Conservation (phyloP, 179 eudicot species). For the Gypsophila paniculata region DNA sequence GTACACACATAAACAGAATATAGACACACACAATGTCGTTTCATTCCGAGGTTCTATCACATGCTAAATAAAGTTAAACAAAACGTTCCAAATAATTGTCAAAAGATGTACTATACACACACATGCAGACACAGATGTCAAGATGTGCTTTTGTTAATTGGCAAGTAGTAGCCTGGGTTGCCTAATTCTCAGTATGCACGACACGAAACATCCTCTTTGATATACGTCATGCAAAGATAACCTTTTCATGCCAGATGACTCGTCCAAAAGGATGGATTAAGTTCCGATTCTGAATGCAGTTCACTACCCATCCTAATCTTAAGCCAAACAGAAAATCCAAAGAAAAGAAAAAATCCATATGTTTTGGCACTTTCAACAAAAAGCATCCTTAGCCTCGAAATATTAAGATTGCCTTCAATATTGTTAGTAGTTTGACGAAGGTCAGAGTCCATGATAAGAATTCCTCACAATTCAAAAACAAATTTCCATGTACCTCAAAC, state of each 20-base stretch:
- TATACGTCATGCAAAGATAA: background rate
- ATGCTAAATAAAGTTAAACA: background rate
- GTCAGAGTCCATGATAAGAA: conserved; percentile 1
- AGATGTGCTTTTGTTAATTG: background rate
- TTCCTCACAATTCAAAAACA: background rate
- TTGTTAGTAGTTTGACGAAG: background rate
- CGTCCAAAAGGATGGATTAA: too few relatives aligned
- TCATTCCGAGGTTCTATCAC: background rate
- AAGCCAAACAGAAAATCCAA: too few relatives aligned
- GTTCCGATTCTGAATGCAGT: too few relatives aligned
- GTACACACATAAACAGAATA: background rate
- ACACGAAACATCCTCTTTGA: background rate
- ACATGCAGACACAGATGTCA: background rate
- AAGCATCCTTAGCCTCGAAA: background rate
- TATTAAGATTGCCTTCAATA: background rate
- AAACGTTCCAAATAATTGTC: background rate
- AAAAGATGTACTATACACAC: background rate
- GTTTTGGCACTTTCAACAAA: background rate
- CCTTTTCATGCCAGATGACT: too few relatives aligned
- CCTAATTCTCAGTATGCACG: too few relatives aligned
- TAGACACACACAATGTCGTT: background rate
- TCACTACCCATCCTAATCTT: too few relatives aligned
- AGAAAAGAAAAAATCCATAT: too few relatives aligned
- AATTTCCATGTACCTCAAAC: background rate
- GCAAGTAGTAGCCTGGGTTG: too few relatives aligned